Evolutionary conservation across 129 eudicot species (phyloP).

Genomic region (Flaveria trinervia): DNA sequence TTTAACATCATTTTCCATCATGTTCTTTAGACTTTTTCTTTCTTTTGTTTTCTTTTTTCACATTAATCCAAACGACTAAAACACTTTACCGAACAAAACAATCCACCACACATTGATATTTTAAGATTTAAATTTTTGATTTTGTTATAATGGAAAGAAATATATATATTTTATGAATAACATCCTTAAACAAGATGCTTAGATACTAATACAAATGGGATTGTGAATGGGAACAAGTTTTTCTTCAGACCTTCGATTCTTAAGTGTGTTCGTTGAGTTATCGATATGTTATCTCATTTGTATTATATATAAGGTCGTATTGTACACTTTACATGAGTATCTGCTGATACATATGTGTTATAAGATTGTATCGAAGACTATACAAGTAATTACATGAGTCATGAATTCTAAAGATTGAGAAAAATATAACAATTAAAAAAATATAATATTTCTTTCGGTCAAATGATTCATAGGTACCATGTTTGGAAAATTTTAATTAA

Average conservation of each 20-base stretch:
- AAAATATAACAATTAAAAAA: neutral
- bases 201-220: too few relatives aligned
- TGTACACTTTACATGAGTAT: too few relatives aligned
- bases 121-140: neutral
- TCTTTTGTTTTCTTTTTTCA: conserved; percentile 26
- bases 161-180: neutral
- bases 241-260: too few relatives aligned
- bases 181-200: too few relatives aligned
- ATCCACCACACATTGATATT: conserved; percentile 15
- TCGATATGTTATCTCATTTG: too few relatives aligned
- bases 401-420: too few relatives aligned
- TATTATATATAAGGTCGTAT: too few relatives aligned
- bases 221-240: too few relatives aligned
- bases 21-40: conserved; percentile 41
- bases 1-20: conserved; percentile 39
- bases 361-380: too few relatives aligned
- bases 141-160: neutral
- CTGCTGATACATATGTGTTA: too few relatives aligned
- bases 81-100: conserved; percentile 36
- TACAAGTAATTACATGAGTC: too few relatives aligned
- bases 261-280: too few relatives aligned
- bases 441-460: conserved; percentile 25
- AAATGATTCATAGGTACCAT: conserved; percentile 34
- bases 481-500: conserved; percentile 27
- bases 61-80: conserved; percentile 21